Percentiles rank a stretch among this genome's conserved stretches.
phyloP scores from a whole-genome alignment of 805 yeast species.

The Clavispora santaluciae region DNA sequence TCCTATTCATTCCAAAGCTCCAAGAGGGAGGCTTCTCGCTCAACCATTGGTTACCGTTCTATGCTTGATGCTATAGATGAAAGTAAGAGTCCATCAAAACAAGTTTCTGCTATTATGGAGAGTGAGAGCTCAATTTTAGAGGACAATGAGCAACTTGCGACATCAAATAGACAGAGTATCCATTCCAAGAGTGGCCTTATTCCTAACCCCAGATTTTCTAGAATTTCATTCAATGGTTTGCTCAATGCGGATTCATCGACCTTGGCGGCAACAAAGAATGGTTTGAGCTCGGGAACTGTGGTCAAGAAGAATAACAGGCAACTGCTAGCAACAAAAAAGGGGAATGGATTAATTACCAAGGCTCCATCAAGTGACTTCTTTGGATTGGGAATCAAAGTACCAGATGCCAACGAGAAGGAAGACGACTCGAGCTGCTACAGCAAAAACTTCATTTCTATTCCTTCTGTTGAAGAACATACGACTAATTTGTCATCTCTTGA shows the following conservation, averaged over 20 bases:
- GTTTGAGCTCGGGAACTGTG: slow-evolving; percentile 14
- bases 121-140: not conserved
- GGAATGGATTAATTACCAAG: slow-evolving; percentile 17
- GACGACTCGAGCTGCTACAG: not conserved
- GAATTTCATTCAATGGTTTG: slow-evolving; percentile 38
- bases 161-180: not conserved
- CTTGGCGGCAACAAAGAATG: slow-evolving; percentile 7
- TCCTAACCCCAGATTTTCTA: slow-evolving; percentile 41
- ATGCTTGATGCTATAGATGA: slow-evolving; percentile 20
- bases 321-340: slow-evolving; percentile 9
- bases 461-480: slow-evolving; percentile 15
- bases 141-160: not conserved
- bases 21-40: slow-evolving; percentile 3
- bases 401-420: not conserved
- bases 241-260: slow-evolving; percentile 7
- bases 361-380: slow-evolving; percentile 21
- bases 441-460: slow-evolving; percentile 18
- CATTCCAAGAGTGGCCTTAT: slow-evolving; percentile 17
- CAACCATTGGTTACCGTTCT: slow-evolving; percentile 15
- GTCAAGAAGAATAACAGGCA: slow-evolving; percentile 5
- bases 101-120: not conserved
- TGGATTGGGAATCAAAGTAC: slow-evolving; percentile 25
- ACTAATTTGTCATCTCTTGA: slow-evolving; percentile 18
- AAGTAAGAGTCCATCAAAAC: slow-evolving; percentile 1
- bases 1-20: not conserved